These are phyloP conservation scores for Daldinia vernicosa DNA, from an alignment of 495 filamentous ascomycete genomes.

Conservation along the genomic window DNA sequence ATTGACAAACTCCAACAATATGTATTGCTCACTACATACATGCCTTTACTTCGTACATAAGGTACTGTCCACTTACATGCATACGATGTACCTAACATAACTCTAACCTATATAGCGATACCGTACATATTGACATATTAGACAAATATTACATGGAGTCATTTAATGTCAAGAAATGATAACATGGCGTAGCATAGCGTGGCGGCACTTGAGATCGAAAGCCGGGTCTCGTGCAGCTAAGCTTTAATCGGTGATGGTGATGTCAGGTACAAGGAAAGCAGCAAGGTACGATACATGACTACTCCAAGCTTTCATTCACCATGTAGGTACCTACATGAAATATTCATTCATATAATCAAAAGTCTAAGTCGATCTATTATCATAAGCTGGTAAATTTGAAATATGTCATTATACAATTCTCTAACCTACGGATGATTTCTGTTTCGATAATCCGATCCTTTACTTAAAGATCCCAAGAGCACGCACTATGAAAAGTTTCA, in stretches of 20 bases:
- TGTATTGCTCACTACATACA: not conserved
- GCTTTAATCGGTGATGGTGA: slow-evolving; percentile 37
- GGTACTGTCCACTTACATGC: slow-evolving; percentile 5
- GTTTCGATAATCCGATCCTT: not conserved
- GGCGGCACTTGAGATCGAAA: slow-evolving; percentile 35
- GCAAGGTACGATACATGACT: slow-evolving; percentile 31
- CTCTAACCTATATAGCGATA: not conserved
- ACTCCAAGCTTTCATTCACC: not conserved
- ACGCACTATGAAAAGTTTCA: not conserved
- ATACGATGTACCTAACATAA: not conserved
- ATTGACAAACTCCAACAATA: too few species aligned
- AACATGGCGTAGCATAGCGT: slow-evolving; percentile 21
- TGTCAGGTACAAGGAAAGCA: slow-evolving; percentile 39
- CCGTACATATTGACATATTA: not conserved
- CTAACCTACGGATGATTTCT: not conserved
- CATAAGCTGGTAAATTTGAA: not conserved
- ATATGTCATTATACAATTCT: slow-evolving; percentile 1
- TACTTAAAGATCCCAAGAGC: not conserved
- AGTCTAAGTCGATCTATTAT: too few species aligned
- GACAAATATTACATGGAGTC: not conserved
- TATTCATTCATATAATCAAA: not conserved
- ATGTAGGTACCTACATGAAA: not conserved
- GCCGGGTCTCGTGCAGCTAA: slow-evolving; percentile 17
- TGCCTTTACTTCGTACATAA: not conserved
- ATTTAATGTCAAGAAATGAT: slow-evolving; percentile 22